phyloP scores from a whole-genome alignment of 768 basidiomycete genomes.

The Cyathus striatus region DNA sequence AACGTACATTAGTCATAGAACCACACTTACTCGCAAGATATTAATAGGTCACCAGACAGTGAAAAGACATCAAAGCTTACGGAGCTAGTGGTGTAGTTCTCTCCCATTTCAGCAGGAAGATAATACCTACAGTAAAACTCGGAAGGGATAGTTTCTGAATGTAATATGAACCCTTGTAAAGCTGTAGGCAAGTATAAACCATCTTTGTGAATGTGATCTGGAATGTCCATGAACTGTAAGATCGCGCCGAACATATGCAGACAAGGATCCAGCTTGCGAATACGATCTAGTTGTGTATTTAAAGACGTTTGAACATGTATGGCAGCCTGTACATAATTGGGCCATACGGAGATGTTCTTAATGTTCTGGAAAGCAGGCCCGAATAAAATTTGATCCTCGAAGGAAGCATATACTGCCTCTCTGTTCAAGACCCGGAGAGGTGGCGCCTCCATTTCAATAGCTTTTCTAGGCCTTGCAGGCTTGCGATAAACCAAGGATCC shows the following conservation, averaged over 20 bases:
- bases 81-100: slow-evolving; percentile 17
- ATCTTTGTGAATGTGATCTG: slow-evolving; percentile 15
- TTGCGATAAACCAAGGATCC: slow-evolving; percentile 13
- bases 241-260: slow-evolving; percentile 28
- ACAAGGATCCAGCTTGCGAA: slow-evolving; percentile 28
- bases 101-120: slow-evolving; percentile 22
- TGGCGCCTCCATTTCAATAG: background rate
- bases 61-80: slow-evolving; percentile 25
- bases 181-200: slow-evolving; percentile 27
- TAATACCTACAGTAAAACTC: slow-evolving; percentile 27
- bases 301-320: slow-evolving; percentile 15
- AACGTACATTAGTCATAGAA: too few relatives aligned
- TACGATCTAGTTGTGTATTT: slow-evolving; percentile 20
- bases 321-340: slow-evolving; percentile 22
- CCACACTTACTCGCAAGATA: slow-evolving; percentile 25
- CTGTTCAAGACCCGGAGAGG: background rate
- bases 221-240: slow-evolving; percentile 12
- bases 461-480: background rate
- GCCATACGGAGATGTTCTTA: slow-evolving; percentile 20
- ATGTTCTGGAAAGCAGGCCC: slow-evolving; percentile 27
- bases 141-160: slow-evolving; percentile 20
- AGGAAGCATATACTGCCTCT: slow-evolving; percentile 17
- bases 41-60: slow-evolving; percentile 20
- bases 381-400: slow-evolving; percentile 26
- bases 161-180: slow-evolving; percentile 20